These are phyloP conservation scores for Camelina hispida DNA, from an alignment of 345 rosid species.

Conservation along the genomic window DNA sequence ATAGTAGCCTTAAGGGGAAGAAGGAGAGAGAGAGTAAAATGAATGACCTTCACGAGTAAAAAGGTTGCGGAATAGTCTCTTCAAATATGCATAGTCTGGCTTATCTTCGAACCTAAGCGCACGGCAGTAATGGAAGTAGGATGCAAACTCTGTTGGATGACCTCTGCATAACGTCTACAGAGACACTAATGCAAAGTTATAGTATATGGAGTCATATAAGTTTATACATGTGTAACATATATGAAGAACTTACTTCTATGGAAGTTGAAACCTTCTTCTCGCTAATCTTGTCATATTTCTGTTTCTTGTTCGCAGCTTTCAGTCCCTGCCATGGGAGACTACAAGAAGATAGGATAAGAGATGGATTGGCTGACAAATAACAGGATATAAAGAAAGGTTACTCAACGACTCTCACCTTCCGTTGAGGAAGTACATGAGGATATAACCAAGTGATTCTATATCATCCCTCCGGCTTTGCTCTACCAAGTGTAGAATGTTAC, in stretches of 20 bases:
- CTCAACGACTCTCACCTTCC: background rate
- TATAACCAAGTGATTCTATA: background rate
- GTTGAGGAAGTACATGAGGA: slow-evolving; percentile 3
- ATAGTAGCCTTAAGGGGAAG: background rate
- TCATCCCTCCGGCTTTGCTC: slow-evolving; percentile 9
- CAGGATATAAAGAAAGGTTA: background rate
- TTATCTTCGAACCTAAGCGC: background rate
- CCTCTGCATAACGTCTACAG: background rate
- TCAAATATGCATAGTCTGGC: background rate
- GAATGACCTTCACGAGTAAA: background rate
- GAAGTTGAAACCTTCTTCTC: background rate
- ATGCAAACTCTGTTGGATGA: background rate
- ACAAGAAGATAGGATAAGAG: background rate
- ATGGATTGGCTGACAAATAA: background rate
- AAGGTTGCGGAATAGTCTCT: background rate
- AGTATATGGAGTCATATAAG: background rate
- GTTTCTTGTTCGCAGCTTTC: background rate
- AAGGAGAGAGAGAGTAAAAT: background rate
- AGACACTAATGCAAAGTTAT: background rate
- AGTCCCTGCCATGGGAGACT: background rate
- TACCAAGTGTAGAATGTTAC: background rate
- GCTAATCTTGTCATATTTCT: background rate
- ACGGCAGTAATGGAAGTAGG: background rate
- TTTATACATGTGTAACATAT: background rate
- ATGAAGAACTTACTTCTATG: background rate